These are phyloP conservation scores for Choanephora cucurbitarum DNA, from an alignment of 371 early-diverging fungal species.

Conservation along the genomic window DNA sequence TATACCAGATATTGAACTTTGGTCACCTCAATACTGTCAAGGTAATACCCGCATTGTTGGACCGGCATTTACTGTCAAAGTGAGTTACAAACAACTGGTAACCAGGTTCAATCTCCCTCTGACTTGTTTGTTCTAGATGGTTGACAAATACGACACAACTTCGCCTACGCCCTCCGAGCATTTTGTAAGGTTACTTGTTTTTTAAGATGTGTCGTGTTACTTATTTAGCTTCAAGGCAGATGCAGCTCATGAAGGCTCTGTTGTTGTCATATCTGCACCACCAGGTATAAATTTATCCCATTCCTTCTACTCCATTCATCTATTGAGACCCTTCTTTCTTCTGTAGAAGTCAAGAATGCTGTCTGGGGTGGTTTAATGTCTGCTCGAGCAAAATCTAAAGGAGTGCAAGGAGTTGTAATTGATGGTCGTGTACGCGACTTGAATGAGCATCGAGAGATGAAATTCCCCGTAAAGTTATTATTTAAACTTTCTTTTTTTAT, in stretches of 20 bases:
- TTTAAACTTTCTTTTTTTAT: neutral
- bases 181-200: constrained; percentile 51
- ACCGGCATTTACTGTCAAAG: constrained; percentile 78
- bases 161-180: constrained; percentile 52
- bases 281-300: constrained; percentile 32
- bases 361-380: constrained; percentile 86
- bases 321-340: too few relatives aligned
- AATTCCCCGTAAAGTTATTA: constrained; percentile 59
- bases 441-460: constrained; percentile 62
- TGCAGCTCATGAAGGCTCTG: constrained; percentile 53
- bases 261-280: constrained; percentile 75
- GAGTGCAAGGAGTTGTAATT: constrained; percentile 70
- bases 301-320: too few relatives aligned
- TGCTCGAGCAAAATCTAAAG: constrained; percentile 66
- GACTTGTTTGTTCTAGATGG: constrained; percentile 39
- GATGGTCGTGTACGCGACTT: constrained; percentile 80
- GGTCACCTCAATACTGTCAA: constrained; percentile 64
- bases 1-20: constrained; percentile 67
- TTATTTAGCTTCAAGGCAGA: constrained; percentile 47
- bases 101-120: neutral
- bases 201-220: too few relatives aligned
- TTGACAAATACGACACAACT: constrained; percentile 44
- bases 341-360: constrained; percentile 64
- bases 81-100: constrained; percentile 10
- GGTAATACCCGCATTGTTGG: constrained; percentile 68